These are phyloP conservation scores for Pseudogymnoascus sp. DNA, from an alignment of 2,329 filamentous ascomycete genomes.

Conservation along the genomic window DNA sequence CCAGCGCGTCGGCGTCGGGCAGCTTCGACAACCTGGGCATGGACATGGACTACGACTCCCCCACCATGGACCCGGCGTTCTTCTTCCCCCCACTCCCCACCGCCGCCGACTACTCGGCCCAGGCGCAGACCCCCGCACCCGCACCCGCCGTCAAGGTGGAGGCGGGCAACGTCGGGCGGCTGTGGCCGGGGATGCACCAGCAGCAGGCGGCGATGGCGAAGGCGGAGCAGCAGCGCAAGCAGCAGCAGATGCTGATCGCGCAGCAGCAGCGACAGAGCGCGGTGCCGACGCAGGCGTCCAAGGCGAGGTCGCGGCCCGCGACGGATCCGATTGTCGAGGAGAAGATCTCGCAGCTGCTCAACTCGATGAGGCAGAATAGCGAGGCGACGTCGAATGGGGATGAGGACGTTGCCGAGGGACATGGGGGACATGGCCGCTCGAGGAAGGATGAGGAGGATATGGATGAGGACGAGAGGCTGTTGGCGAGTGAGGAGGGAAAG, in stretches of 20 bases:
- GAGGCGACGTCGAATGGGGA: constrained; percentile 39
- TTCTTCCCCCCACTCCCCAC: constrained; percentile 42
- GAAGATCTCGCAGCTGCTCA: constrained; percentile 85
- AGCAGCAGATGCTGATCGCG: constrained; percentile 52
- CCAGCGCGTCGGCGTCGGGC: constrained; percentile 39
- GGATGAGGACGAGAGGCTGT: constrained; percentile 90
- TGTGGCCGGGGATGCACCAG: constrained; percentile 91
- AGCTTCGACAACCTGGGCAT: constrained; percentile 53
- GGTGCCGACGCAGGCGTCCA: constrained; percentile 45
- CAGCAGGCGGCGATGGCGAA: constrained; percentile 74
- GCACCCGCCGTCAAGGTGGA: constrained; percentile 38
- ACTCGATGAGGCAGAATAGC: constrained; percentile 72
- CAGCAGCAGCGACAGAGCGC: constrained; percentile 48
- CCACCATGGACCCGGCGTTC: constrained; percentile 47
- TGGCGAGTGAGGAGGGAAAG: constrained; percentile 97
- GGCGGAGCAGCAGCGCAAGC: constrained; percentile 60
- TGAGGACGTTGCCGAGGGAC: constrained; percentile 37
- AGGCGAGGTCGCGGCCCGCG: constrained; percentile 31
- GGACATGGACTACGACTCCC: constrained; percentile 61
- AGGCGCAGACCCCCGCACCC: constrained; percentile 35
- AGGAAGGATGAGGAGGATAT: constrained; percentile 98
- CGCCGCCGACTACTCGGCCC: constrained; percentile 40
- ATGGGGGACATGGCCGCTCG: constrained; percentile 52
- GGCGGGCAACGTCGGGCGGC: constrained; percentile 55
- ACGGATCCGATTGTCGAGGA: constrained; percentile 73